phyloP scores from a whole-genome alignment of 108 stramenopile species.

The Conticribra weissflogii region DNA sequence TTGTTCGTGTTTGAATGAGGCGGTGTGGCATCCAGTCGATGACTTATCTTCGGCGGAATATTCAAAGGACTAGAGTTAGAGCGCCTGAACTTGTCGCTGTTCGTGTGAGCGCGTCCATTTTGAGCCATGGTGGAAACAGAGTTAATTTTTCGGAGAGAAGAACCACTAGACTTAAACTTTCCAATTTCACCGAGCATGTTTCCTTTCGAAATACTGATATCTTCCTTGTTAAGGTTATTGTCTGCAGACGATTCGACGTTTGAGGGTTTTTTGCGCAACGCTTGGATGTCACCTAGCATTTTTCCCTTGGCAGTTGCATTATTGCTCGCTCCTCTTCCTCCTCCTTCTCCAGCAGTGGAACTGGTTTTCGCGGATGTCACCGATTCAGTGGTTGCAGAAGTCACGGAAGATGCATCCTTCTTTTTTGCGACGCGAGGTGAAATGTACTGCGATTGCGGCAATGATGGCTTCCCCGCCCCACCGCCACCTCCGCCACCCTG shows the following conservation, averaged over 20 bases:
- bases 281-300: neutral
- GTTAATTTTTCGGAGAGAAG: conserved; percentile 10
- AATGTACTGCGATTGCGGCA: neutral
- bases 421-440: neutral
- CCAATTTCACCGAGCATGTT: conserved; percentile 33
- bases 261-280: neutral
- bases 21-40: neutral
- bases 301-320: neutral
- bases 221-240: conserved; percentile 17
- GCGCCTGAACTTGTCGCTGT: neutral
- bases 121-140: neutral
- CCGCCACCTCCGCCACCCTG: conserved; percentile 12
- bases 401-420: conserved; percentile 2
- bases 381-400: neutral
- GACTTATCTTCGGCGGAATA: neutral
- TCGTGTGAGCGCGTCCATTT: neutral
- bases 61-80: neutral
- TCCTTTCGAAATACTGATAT: conserved; percentile 16
- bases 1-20: neutral
- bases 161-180: neutral
- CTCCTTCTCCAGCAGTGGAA: neutral
- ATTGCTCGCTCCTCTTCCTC: neutral
- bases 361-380: neutral
- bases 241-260: too few species aligned
- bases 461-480: conserved; percentile 9